Evolutionary conservation across 495 filamentous ascomycete species (phyloP).

Genomic region (Hyaloscypha bicolor): DNA sequence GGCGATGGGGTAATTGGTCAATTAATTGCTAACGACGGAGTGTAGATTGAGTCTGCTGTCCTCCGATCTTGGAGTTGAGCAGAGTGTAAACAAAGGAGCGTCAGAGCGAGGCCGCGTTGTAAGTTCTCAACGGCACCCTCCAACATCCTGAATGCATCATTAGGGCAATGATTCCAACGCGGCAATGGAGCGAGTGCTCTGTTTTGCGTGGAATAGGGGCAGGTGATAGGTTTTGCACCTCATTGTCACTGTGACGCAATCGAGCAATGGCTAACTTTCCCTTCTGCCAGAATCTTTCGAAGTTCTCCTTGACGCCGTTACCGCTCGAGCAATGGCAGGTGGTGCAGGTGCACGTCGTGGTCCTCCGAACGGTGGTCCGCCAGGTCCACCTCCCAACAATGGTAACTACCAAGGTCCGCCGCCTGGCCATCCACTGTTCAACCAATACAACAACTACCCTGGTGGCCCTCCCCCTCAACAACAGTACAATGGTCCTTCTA

Average conservation of each 20-base stretch:
- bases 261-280: neutral
- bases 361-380: neutral
- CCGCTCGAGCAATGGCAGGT: constrained; percentile 10
- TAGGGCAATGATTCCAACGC: neutral
- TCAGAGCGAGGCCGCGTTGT: neutral
- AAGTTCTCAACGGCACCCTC: neutral
- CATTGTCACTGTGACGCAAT: neutral
- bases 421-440: no score
- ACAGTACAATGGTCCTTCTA: neutral
- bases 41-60: neutral
- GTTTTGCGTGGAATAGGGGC: neutral
- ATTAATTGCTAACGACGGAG: neutral
- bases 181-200: neutral
- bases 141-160: neutral
- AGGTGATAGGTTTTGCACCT: neutral
- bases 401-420: neutral
- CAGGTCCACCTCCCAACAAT: neutral
- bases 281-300: neutral
- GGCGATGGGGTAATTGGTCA: neutral
- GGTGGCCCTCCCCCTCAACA: neutral
- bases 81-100: neutral
- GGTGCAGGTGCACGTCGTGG: constrained; percentile 10
- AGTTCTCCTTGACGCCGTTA: no score
- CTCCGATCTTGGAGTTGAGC: neutral
- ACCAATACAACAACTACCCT: no score